Conservation (phyloP, 768 basidiomycete genomes). For the Boletales sp. region DNA sequence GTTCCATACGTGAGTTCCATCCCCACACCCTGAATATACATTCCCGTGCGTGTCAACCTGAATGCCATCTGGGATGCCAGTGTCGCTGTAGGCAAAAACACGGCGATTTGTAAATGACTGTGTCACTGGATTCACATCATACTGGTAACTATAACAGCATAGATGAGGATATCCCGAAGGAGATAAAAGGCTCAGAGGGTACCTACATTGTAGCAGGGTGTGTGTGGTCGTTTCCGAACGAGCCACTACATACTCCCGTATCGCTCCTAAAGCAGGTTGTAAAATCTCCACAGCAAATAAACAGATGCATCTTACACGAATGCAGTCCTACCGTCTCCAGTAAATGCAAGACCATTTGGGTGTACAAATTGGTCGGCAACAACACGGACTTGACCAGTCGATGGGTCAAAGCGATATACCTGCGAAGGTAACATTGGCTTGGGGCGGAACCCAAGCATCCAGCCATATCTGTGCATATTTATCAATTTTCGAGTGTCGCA, state of each 20-base stretch:
- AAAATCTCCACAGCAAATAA: neutral
- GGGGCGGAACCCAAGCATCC: slow-evolving; percentile 62
- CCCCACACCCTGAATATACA: slow-evolving; percentile 64
- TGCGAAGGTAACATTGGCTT: slow-evolving; percentile 65
- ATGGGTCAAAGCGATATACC: slow-evolving; percentile 71
- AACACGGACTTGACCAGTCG: slow-evolving; percentile 59
- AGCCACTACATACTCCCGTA: slow-evolving; percentile 35
- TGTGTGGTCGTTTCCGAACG: slow-evolving; percentile 52
- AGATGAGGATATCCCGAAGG: neutral
- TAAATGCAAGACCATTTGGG: slow-evolving; percentile 75
- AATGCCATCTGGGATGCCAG: slow-evolving; percentile 66
- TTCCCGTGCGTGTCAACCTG: slow-evolving; percentile 64
- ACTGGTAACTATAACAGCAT: slow-evolving; percentile 50
- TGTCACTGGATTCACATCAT: slow-evolving; percentile 57
- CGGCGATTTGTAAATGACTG: slow-evolving; percentile 57
- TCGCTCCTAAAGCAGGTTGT: slow-evolving; percentile 23
- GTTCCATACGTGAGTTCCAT: slow-evolving; percentile 66
- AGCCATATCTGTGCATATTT: slow-evolving; percentile 50
- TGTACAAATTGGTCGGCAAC: slow-evolving; percentile 76
- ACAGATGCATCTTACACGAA: slow-evolving; percentile 47
- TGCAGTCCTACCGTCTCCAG: slow-evolving; percentile 55
- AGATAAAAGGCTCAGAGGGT: neutral
- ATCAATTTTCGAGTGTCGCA: neutral
- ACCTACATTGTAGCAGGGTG: slow-evolving; percentile 66
- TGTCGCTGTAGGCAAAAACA: slow-evolving; percentile 63